These are phyloP conservation scores for Ascochyta pisi DNA, from an alignment of 2,329 filamentous ascomycete species.

Conservation along the genomic window DNA sequence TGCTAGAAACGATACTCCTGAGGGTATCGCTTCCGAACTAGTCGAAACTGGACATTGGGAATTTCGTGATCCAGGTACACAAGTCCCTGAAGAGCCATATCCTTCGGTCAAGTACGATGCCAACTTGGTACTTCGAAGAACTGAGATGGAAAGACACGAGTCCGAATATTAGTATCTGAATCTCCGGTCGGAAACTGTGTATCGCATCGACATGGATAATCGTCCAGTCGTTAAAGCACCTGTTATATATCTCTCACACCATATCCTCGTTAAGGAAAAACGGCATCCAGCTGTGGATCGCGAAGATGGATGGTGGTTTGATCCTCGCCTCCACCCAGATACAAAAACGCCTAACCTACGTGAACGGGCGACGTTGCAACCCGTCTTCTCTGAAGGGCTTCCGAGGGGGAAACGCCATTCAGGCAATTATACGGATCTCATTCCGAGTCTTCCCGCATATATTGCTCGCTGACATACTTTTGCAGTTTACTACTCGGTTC, in stretches of 20 bases:
- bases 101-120: background rate
- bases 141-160: background rate
- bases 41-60: background rate
- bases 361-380: too few species aligned
- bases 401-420: background rate
- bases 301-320: conserved; percentile 13
- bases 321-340: conserved; percentile 8
- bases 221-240: background rate
- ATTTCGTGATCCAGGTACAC: background rate
- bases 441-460: background rate
- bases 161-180: background rate
- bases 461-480: background rate
- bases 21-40: background rate
- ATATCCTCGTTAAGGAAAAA: conserved; percentile 11
- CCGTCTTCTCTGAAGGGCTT: background rate
- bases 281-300: conserved; percentile 17
- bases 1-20: background rate
- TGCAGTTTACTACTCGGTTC: too few species aligned
- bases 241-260: conserved; percentile 1
- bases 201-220: background rate
- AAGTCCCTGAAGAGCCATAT: background rate
- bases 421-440: too few species aligned
- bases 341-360: background rate
- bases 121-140: background rate
- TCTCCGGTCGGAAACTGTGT: background rate